Evolutionary conservation across 73 alveolate genomes (phyloP).

Genomic region (Urostyla sp.): DNA sequence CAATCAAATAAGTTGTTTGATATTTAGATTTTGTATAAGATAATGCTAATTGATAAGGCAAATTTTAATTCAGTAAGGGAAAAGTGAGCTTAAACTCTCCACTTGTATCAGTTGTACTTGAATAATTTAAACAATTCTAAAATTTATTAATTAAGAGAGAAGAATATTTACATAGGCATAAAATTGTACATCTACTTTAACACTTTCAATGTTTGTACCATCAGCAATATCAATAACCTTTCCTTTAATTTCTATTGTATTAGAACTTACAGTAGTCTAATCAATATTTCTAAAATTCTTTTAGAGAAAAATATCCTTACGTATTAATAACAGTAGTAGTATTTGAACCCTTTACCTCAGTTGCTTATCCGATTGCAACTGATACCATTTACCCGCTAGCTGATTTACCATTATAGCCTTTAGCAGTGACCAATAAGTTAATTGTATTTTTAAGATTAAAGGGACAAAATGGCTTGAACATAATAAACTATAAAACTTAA

Average conservation of each 20-base stretch:
- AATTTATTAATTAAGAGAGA: neutral
- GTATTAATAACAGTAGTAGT: neutral
- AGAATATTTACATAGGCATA: constrained; percentile 9
- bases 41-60: constrained; percentile 17
- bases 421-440: neutral
- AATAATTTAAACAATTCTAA: neutral
- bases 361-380: constrained; percentile 19
- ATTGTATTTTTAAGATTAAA: neutral
- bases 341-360: constrained; percentile 18
- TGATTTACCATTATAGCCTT: constrained; percentile 18
- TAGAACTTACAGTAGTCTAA: neutral
- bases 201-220: neutral
- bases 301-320: neutral
- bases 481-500: neutral
- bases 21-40: neutral
- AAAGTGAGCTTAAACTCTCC: constrained; percentile 21
- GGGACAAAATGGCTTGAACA: constrained; percentile 29
- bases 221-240: constrained; percentile 10
- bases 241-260: neutral
- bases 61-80: constrained; percentile 23
- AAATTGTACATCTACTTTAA: neutral
- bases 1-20: neutral
- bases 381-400: constrained; percentile 52
- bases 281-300: neutral
- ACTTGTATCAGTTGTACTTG: neutral